phyloP scores from a whole-genome alignment of 805 yeast species.

The Cyberlindnera meyerae region DNA sequence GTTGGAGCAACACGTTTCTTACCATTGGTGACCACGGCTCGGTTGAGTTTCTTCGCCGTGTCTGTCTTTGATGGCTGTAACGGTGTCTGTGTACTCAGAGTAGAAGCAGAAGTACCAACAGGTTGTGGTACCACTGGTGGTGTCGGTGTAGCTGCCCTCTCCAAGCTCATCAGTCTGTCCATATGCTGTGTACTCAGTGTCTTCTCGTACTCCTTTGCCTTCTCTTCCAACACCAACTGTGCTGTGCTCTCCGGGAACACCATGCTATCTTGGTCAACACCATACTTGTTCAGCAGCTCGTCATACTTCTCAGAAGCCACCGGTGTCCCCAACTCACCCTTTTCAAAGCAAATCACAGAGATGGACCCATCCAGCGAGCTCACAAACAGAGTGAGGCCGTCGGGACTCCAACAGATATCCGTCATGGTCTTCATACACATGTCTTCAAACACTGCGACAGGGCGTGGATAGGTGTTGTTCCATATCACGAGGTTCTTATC shows the following conservation, averaged over 20 bases:
- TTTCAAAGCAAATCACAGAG: slow-evolving; percentile 58
- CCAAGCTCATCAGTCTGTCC: slow-evolving; percentile 38
- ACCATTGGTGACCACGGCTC: slow-evolving; percentile 66
- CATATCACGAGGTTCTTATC: slow-evolving; percentile 85
- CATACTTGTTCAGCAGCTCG: slow-evolving; percentile 72
- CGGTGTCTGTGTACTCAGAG: too few relatives aligned
- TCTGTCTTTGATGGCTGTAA: too few relatives aligned
- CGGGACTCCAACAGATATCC: slow-evolving; percentile 85
- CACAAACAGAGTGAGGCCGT: slow-evolving; percentile 67
- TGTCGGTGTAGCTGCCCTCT: slow-evolving; percentile 7
- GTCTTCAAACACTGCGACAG: slow-evolving; percentile 75
- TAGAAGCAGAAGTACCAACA: too few relatives aligned
- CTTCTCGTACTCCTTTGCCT: slow-evolving; percentile 38
- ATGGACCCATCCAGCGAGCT: slow-evolving; percentile 85
- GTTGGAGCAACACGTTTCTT: slow-evolving; percentile 72
- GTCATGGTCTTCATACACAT: slow-evolving; percentile 75
- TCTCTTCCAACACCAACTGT: slow-evolving; percentile 70
- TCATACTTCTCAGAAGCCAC: slow-evolving; percentile 65
- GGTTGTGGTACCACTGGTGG: too few relatives aligned
- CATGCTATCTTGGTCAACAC: slow-evolving; percentile 80
- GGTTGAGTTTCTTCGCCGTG: slow-evolving; percentile 34
- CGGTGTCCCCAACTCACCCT: slow-evolving; percentile 54
- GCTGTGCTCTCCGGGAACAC: slow-evolving; percentile 83
- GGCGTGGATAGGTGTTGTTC: slow-evolving; percentile 74
- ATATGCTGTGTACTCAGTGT: slow-evolving; percentile 31